These are phyloP conservation scores for Ochromonadaceae sp. DNA, from an alignment of 352 stramenopile genomes.

Conservation along the genomic window DNA sequence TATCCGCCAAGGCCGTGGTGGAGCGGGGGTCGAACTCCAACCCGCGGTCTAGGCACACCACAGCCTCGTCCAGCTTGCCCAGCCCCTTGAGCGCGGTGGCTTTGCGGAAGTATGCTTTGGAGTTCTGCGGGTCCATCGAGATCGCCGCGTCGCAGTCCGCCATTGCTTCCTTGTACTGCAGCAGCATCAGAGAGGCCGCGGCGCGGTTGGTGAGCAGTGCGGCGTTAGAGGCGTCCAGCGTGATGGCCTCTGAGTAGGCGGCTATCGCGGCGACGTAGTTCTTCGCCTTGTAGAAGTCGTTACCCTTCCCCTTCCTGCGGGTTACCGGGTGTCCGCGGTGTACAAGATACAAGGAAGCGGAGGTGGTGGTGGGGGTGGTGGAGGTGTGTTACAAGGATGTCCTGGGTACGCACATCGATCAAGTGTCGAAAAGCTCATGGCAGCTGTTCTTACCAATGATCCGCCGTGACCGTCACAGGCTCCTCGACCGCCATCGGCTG, in stretches of 20 bases:
- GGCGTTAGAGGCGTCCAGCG: conserved; percentile 54
- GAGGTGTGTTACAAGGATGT: no score
- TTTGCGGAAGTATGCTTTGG: conserved; percentile 74
- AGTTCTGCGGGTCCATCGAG: conserved; percentile 62
- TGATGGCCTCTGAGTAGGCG: conserved; percentile 72
- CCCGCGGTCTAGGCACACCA: conserved; percentile 21
- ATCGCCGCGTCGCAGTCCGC: conserved; percentile 69
- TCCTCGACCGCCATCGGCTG: no score
- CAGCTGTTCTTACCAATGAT: no score
- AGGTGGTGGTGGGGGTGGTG: no score
- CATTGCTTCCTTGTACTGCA: conserved; percentile 65
- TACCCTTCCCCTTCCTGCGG: conserved; percentile 42
- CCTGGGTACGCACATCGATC: no score
- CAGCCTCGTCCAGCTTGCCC: conserved; percentile 28
- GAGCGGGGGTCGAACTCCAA: conserved; percentile 33
- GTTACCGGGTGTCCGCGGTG: no score
- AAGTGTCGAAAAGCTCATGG: no score
- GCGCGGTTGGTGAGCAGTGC: conserved; percentile 72
- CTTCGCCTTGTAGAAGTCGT: conserved; percentile 72
- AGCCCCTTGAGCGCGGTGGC: conserved; percentile 42
- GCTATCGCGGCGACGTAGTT: conserved; percentile 69
- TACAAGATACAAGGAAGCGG: no score
- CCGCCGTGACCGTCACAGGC: no score
- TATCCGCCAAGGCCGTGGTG: conserved; percentile 19
- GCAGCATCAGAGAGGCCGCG: conserved; percentile 69